Conservation (phyloP, 2,329 filamentous ascomycete species). For the Fusarium coffeatum region DNA sequence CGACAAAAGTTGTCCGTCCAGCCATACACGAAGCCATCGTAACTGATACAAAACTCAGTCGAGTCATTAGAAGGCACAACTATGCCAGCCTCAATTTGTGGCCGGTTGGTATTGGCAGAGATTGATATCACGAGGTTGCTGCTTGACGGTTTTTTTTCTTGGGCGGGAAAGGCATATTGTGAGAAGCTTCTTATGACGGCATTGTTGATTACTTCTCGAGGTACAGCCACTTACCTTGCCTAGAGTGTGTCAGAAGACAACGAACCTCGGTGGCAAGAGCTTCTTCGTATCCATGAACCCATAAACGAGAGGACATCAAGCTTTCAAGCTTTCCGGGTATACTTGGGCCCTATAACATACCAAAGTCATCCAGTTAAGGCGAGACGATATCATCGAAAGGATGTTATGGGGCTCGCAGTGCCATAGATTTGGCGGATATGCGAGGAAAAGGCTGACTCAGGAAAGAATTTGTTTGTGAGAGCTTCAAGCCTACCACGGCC, state of each 20-base stretch:
- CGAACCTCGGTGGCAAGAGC: background rate
- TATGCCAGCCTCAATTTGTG: constrained; percentile 9
- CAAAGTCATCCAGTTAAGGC: background rate
- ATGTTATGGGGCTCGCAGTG: background rate
- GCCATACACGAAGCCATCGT: background rate
- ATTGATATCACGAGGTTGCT: constrained; percentile 12
- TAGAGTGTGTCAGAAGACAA: constrained; percentile 20
- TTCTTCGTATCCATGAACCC: background rate
- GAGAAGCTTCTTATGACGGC: background rate
- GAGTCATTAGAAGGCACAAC: background rate
- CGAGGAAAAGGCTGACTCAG: background rate
- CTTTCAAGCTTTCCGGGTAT: background rate
- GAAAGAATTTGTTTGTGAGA: background rate
- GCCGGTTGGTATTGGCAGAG: constrained; percentile 7
- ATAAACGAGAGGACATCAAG: background rate
- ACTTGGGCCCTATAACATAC: background rate
- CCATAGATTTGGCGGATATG: background rate
- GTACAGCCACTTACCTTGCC: background rate
- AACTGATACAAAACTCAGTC: background rate
- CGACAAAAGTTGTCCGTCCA: background rate
- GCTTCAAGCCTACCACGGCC: background rate
- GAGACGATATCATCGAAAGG: background rate
- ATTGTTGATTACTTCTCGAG: background rate
- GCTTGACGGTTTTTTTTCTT: background rate
- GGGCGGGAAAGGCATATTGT: background rate